phyloP scores from a whole-genome alignment of 1,284 basidiomycete genomes.

The Earliella scabrosa region DNA sequence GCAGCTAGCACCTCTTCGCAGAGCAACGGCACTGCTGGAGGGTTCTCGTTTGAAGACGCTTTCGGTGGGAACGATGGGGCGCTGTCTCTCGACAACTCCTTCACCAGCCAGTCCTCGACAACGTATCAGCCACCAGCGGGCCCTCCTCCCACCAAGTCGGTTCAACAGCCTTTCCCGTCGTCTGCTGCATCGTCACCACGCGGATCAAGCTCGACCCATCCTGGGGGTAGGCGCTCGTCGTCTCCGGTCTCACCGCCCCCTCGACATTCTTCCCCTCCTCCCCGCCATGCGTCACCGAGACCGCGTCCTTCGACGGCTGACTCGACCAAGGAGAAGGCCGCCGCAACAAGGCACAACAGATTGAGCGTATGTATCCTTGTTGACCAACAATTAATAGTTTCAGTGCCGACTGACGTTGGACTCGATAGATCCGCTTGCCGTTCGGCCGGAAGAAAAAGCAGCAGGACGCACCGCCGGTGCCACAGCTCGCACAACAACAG shows the following conservation, averaged over 20 bases:
- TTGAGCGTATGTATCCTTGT: constrained; percentile 61
- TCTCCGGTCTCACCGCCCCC: constrained; percentile 30
- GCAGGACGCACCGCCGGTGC: constrained; percentile 50
- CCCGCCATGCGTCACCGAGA: constrained; percentile 58
- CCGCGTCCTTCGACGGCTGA: constrained; percentile 62
- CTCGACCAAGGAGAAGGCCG: constrained; percentile 54
- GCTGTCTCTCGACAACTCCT: constrained; percentile 43
- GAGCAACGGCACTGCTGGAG: constrained; percentile 21
- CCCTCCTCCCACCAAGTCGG: constrained; percentile 33
- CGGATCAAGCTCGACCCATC: constrained; percentile 30
- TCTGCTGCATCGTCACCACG: constrained; percentile 42
- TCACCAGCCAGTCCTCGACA: constrained; percentile 28
- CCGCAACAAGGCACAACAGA: constrained; percentile 64
- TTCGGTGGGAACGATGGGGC: constrained; percentile 55
- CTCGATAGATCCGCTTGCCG: constrained; percentile 69
- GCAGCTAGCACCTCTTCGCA: constrained; percentile 13
- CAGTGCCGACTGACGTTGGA: constrained; percentile 4
- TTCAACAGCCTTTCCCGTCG: constrained; percentile 19
- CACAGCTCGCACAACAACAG: constrained; percentile 45
- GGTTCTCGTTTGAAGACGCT: constrained; percentile 61
- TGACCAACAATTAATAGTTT: neutral
- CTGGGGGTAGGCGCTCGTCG: constrained; percentile 28
- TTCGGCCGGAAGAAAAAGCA: constrained; percentile 76
- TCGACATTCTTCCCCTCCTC: constrained; percentile 54
- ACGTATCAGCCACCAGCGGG: constrained; percentile 33